phyloP scores from a whole-genome alignment of 1,139 yeast genomes.

The Williopsis jadinii region DNA sequence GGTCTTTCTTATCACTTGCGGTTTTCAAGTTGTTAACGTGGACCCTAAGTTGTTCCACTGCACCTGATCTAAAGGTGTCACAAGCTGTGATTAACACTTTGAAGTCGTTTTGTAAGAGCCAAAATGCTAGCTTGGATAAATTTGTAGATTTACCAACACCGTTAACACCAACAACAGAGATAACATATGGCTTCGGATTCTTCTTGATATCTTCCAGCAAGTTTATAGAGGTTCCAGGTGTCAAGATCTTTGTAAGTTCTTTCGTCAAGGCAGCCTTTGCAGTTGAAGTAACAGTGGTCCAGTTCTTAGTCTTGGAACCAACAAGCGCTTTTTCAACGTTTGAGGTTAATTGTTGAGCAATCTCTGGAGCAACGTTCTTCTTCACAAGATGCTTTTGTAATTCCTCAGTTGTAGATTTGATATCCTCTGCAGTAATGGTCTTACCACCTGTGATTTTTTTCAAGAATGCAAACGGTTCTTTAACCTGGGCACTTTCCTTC shows the following conservation, averaged over 20 bases:
- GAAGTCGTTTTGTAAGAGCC: constrained; percentile 87
- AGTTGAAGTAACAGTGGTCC: constrained; percentile 55
- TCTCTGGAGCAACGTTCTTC: constrained; percentile 45
- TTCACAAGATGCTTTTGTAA: constrained; percentile 45
- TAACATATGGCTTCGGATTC: constrained; percentile 69
- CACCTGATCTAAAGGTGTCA: constrained; percentile 97
- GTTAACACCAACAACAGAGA: constrained; percentile 95
- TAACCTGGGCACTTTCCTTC: constrained; percentile 20
- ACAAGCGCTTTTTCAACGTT: constrained; percentile 53
- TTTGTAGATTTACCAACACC: constrained; percentile 98
- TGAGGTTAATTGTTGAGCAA: constrained; percentile 50
- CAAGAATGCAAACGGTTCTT: constrained; percentile 45
- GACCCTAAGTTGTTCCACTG: constrained; percentile 92
- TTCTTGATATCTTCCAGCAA: constrained; percentile 73
- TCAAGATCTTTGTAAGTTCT: constrained; percentile 73
- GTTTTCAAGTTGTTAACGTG: constrained; percentile 81
- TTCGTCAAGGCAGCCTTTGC: constrained; percentile 64
- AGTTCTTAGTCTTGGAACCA: constrained; percentile 60
- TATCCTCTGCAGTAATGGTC: constrained; percentile 44
- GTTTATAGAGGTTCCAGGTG: constrained; percentile 91
- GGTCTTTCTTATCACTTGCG: constrained; percentile 47
- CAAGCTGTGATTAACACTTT: constrained; percentile 92
- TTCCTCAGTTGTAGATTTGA: constrained; percentile 44
- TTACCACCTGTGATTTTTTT: constrained; percentile 58
- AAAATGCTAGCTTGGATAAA: constrained; percentile 87